phyloP scores from a whole-genome alignment of 768 basidiomycete species.

The Phylloporus scabripes region DNA sequence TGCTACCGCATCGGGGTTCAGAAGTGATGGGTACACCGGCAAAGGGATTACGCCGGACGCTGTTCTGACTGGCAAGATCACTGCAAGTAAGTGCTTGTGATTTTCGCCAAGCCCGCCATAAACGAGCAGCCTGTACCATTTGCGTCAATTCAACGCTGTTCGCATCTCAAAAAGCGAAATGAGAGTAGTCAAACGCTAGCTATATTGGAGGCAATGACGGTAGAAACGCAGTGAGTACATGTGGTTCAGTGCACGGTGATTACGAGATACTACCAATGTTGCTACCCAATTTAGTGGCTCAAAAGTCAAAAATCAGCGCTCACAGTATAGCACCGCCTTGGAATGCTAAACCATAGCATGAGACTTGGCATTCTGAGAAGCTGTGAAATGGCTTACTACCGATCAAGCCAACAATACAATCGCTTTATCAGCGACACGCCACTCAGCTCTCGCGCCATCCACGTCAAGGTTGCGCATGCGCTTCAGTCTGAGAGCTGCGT shows the following conservation, averaged over 20 bases:
- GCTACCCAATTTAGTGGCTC: background rate
- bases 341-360: background rate
- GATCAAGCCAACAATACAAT: conserved; percentile 42
- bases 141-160: background rate
- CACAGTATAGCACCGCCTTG: conserved; percentile 5
- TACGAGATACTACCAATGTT: background rate
- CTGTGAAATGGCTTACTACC: conserved; percentile 1
- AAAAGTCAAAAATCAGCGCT: background rate
- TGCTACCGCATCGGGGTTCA: background rate
- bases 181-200: background rate
- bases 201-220: conserved; percentile 1
- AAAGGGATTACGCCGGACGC: background rate
- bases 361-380: background rate
- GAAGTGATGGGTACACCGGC: background rate
- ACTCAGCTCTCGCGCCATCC: conserved; percentile 60
- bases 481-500: conserved; percentile 46
- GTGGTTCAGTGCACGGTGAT: background rate
- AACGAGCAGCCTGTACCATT: background rate
- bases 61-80: background rate
- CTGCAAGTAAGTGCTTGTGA: background rate
- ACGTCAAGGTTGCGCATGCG: conserved; percentile 55
- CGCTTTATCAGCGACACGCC: conserved; percentile 51
- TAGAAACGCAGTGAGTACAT: conserved; percentile 2
- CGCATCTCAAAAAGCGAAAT: conserved; percentile 1
- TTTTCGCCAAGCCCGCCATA: background rate